These are phyloP conservation scores for Phytophthora litchii DNA, from an alignment of 352 stramenopile genomes.

Conservation along the genomic window DNA sequence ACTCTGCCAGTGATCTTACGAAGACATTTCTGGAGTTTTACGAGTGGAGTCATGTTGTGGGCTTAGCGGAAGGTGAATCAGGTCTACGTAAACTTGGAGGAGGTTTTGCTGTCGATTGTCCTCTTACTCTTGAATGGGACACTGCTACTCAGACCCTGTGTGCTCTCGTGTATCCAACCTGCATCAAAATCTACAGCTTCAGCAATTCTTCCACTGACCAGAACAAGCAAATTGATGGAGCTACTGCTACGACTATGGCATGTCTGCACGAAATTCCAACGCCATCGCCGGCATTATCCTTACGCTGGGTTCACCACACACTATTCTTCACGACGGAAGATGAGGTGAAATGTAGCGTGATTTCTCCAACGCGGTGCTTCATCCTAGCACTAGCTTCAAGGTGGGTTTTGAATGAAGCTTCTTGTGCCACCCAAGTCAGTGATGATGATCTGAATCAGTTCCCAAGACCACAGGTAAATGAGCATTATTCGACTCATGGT, in stretches of 20 bases:
- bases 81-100: conserved; percentile 24
- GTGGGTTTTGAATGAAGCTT: conserved; percentile 39
- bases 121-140: conserved; percentile 72
- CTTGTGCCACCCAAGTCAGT: conserved; percentile 33
- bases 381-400: conserved; percentile 62
- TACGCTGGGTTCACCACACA: conserved; percentile 74
- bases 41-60: conserved; percentile 49
- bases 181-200: conserved; percentile 59
- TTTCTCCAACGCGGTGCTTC: conserved; percentile 66
- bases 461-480: conserved; percentile 48
- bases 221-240: conserved; percentile 22
- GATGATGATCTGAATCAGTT: conserved; percentile 48
- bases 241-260: conserved; percentile 16
- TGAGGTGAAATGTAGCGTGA: conserved; percentile 67
- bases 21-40: conserved; percentile 79
- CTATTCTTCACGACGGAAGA: conserved; percentile 68
- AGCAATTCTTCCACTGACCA: conserved; percentile 11
- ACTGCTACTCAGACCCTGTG: conserved; percentile 47
- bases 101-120: conserved; percentile 51
- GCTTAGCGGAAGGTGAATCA: conserved; percentile 15
- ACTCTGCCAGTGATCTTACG: conserved; percentile 47
- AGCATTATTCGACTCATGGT: not conserved
- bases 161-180: conserved; percentile 58
- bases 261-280: conserved; percentile 69
- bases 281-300: conserved; percentile 37